Conservation (phyloP, 1,139 yeast species). For the Candida sojae region DNA sequence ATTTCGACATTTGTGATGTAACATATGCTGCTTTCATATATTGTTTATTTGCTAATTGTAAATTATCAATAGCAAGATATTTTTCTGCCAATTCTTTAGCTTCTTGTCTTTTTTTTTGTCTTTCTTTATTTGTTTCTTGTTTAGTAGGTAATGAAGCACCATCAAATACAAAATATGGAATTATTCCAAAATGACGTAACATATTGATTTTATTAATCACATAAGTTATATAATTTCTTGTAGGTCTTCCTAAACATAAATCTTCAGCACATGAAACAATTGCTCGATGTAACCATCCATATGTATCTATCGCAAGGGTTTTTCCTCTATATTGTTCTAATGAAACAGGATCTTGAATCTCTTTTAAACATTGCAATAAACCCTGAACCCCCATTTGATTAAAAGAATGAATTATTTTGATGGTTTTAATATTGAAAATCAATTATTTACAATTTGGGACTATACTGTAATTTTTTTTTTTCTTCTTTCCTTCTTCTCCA, state of each 20-base stretch:
- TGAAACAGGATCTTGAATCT: constrained; percentile 63
- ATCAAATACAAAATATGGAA: constrained; percentile 90
- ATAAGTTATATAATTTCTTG: constrained; percentile 63
- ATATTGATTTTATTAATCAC: constrained; percentile 64
- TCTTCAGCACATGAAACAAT: constrained; percentile 84
- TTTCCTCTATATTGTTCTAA: constrained; percentile 68
- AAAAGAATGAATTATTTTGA: background rate
- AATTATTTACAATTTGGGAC: background rate
- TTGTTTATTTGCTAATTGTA: constrained; percentile 61
- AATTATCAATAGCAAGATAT: constrained; percentile 52
- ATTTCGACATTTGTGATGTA: constrained; percentile 88
- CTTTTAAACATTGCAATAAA: constrained; percentile 69
- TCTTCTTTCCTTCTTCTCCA: no score
- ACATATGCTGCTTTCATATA: constrained; percentile 83
- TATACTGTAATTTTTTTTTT: background rate
- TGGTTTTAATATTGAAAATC: no score
- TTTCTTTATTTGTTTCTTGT: constrained; percentile 66
- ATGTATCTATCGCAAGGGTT: constrained; percentile 89
- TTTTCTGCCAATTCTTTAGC: constrained; percentile 59
- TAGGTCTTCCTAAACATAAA: constrained; percentile 69
- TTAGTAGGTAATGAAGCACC: constrained; percentile 88
- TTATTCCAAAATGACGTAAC: constrained; percentile 68
- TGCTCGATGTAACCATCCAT: constrained; percentile 95
- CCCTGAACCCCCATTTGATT: constrained; percentile 76
- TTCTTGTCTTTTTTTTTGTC: constrained; percentile 57